Base-by-base conservation (phyloP, 164 flowering plant genomes). In the Piper betle region DNA sequence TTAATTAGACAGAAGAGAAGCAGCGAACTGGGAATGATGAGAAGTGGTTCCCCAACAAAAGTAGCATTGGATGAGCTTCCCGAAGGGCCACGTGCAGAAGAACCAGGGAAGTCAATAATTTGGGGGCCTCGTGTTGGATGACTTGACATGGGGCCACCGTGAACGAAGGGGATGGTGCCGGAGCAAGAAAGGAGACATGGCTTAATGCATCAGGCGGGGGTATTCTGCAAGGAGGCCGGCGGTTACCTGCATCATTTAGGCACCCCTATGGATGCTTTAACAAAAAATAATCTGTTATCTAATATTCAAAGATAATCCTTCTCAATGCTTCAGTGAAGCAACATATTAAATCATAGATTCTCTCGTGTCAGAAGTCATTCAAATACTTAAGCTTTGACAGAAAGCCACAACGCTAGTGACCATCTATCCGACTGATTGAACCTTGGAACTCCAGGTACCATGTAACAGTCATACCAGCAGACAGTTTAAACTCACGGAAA, bases 101-200 rank as follows among this genome's bases (percentile, higher is more conserved):
- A 17, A 40, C 76, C 82, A 17, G 86, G 72, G 67, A 74, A 58
- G 11, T 66, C 59, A 13, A 83, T 77, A 48, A 79, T 25, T 37
- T 78, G 58, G 3, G 90, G 84, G 20, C 57, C 62, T 1, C 79
- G 8, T 43, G 50, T 73, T 1, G 88, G 86, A 6, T 67, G 65
- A 4, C 55, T 60, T 40, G 85, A 37, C 46, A 71, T 79, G 25
- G 63, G 62, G 42, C 87, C 86, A 54, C 70, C 75, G 12, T 68
- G n/a, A 64, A 69, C 33, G 77, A 69, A 57, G 98, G 96, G 41
- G 94, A 67, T 43, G 98, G 95, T 37, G 95, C 66, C 13, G 96
- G 95, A 48, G 93, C 77, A 77, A 70, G 76, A 8, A 59, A 11
- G 17, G 81, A 56, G 43, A 71, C 82, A 18, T 66, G 68, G 41